Evolutionary conservation across 441 rosid genomes (phyloP).

Genomic region (Breynia disticha): DNA sequence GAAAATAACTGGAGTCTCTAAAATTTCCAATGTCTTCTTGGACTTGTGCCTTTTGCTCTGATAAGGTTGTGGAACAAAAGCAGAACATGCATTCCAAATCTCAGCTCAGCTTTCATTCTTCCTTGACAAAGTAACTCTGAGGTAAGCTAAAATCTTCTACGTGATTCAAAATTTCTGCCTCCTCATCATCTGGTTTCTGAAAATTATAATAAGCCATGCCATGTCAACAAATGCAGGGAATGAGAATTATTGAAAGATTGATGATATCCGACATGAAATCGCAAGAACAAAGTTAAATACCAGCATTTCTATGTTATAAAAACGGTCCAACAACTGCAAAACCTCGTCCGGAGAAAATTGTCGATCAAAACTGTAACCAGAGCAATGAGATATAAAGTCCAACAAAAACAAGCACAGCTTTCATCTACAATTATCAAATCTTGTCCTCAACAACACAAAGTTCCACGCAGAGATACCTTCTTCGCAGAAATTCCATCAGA

Average conservation of each 20-base stretch:
- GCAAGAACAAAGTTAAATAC: conserved; percentile 24
- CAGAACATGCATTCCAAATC: background rate
- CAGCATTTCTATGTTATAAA: conserved; percentile 92
- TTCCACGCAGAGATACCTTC: conserved; percentile 42
- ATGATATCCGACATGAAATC: background rate
- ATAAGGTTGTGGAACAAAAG: no score
- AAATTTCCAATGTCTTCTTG: background rate
- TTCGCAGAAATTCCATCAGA: conserved; percentile 81
- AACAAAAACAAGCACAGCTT: background rate
- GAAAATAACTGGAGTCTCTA: background rate
- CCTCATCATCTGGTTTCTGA: conserved; percentile 93
- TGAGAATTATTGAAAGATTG: background rate
- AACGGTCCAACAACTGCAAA: conserved; percentile 78
- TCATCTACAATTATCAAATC: background rate
- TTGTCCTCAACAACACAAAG: background rate
- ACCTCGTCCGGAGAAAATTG: conserved; percentile 83
- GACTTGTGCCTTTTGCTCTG: no score
- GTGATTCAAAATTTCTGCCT: conserved; percentile 57
- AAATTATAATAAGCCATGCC: conserved; percentile 3
- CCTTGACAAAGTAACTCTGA: conserved; percentile 68
- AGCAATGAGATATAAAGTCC: conserved; percentile 13
- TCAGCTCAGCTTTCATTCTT: conserved; percentile 36
- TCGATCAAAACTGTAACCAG: conserved; percentile 56
- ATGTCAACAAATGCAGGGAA: conserved; percentile 2
- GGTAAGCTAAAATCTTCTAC: conserved; percentile 92